Evolutionary conservation across 1,139 yeast species (phyloP), one percentile per base, ranked within the genome.

Genomic region (Nakaseomyces glabratus): DNA sequence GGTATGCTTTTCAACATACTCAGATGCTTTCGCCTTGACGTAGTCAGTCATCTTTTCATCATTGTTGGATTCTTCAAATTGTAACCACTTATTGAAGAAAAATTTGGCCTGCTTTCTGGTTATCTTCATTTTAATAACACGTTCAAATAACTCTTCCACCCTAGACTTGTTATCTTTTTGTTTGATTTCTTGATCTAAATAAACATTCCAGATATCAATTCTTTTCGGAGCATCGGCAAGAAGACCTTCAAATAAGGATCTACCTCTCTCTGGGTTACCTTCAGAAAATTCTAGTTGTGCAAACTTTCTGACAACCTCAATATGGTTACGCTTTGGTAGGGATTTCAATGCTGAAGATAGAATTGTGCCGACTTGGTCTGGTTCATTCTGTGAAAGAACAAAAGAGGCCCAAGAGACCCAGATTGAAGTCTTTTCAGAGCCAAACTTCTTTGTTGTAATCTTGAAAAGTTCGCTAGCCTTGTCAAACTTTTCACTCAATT

Each of bases 241-340:
- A 43, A 90, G 71, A 35, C 96, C 97, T 65, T 90, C 97, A 52
- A 88, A 85, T 48, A 90, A 68, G 1, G 96, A 82, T 59, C 97
- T 76, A 37, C 94, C 98, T 58, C 90, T 93, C 61, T 90, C 98
- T 8, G 84, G 66, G 47, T 85, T 95, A 47, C 97, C 97, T 55
- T 78, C 75, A 45, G 70, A 58, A 56, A 79, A 90, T 61, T 90
- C 97, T 36, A 88, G 63, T 57, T 81, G 90, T 18, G 95, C 96
- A 61, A 84, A 88, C 60, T 82, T 86, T 51, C 79, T 73, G 12
- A 85, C 93, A 40, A 80, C 73, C 44, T 82, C 93, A 44, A 84
- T 70, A 50, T 86, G 95, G 36, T 72, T 72, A 45, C 82, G 69
- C 61, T 77, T 79, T 23, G 93, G 84, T 44, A 88, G 68, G 9